phyloP scores from a whole-genome alignment of 2,329 filamentous ascomycete genomes.

The Metarhizium humberi region DNA sequence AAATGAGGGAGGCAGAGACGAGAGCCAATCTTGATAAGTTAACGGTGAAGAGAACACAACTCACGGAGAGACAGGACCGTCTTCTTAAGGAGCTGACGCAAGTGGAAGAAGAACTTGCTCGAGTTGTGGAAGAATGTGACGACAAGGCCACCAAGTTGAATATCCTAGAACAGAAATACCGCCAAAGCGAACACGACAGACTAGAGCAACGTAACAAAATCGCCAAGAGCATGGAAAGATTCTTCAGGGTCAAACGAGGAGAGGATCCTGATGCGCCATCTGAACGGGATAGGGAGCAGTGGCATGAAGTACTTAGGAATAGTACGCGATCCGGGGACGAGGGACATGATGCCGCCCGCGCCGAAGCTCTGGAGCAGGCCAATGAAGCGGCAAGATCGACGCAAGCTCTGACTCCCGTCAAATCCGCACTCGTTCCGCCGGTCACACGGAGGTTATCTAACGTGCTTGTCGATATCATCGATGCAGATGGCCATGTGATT shows the following conservation, averaged over 20 bases:
- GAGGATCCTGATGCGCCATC: constrained; percentile 11
- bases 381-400: constrained; percentile 4
- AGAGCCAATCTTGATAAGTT: constrained; percentile 20
- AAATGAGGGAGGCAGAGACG: constrained; percentile 14
- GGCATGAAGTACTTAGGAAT: constrained; percentile 5
- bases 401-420: neutral
- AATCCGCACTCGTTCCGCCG: neutral
- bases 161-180: constrained; percentile 22
- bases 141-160: constrained; percentile 24
- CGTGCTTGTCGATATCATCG: constrained; percentile 25
- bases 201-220: constrained; percentile 19
- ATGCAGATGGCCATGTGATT: constrained; percentile 27
- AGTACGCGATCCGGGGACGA: neutral
- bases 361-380: constrained; percentile 4
- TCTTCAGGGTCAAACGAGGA: constrained; percentile 22
- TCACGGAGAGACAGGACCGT: constrained; percentile 18
- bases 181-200: constrained; percentile 16
- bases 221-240: constrained; percentile 21
- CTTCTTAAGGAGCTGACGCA: constrained; percentile 22
- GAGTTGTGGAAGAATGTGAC: constrained; percentile 19
- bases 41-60: constrained; percentile 16
- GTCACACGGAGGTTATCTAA: constrained; percentile 5
- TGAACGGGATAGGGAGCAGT: constrained; percentile 8
- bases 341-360: neutral
- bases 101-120: constrained; percentile 28